Evolutionary conservation across 768 basidiomycete genomes (phyloP).

Genomic region (Russula compacta): DNA sequence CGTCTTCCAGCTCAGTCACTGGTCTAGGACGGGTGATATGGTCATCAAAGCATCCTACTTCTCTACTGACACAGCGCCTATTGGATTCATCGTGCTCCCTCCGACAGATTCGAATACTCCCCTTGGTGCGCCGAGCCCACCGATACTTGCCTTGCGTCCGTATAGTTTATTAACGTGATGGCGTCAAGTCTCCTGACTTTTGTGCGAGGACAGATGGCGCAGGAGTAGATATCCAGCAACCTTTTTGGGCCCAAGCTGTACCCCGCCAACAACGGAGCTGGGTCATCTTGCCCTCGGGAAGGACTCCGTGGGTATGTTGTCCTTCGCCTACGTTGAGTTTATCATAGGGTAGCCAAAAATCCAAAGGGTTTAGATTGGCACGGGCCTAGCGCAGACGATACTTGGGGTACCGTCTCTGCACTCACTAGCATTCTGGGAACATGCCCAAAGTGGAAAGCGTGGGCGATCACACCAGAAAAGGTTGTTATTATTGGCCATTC

Average conservation of each 20-base stretch:
- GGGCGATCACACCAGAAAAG: conserved; percentile 31
- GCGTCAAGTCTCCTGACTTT: neutral
- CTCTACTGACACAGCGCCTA: conserved; percentile 44
- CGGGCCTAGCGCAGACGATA: conserved; percentile 68
- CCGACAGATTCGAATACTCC: conserved; percentile 33
- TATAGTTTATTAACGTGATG: conserved; percentile 21
- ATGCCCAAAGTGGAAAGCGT: conserved; percentile 32
- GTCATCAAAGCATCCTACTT: conserved; percentile 50
- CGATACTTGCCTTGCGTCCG: conserved; percentile 52
- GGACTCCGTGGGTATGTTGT: conserved; percentile 65
- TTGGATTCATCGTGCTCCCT: conserved; percentile 48
- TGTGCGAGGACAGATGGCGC: conserved; percentile 60
- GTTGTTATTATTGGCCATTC: conserved; percentile 83
- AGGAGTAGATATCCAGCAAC: conserved; percentile 57
- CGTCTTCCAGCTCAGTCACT: conserved; percentile 36
- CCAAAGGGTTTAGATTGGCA: conserved; percentile 86
- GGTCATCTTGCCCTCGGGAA: conserved; percentile 75
- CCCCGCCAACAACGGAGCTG: conserved; percentile 54
- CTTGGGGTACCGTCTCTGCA: conserved; percentile 53
- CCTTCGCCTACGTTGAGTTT: neutral
- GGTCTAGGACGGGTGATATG: conserved; percentile 27
- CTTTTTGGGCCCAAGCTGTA: conserved; percentile 58
- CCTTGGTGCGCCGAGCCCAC: conserved; percentile 30
- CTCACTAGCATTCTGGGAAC: conserved; percentile 38
- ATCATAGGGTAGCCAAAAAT: neutral